Conservation (phyloP, 805 yeast species). For the Kurtzmaniella cleridarum region DNA sequence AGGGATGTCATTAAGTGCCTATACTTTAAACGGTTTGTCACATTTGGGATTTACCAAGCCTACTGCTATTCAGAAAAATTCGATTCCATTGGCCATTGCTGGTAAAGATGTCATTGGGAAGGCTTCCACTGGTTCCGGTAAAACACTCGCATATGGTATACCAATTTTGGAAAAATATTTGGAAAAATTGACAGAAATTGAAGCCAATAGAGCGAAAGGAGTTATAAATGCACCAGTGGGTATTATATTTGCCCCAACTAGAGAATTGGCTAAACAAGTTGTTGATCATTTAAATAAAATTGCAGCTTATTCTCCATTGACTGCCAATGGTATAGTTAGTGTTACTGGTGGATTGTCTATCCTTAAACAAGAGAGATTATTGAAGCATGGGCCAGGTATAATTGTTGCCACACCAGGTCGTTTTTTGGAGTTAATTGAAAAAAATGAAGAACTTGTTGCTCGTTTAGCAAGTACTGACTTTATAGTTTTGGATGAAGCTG, state of each 20-base stretch:
- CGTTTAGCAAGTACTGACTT: constrained; percentile 43
- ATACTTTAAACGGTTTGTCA: constrained; percentile 57
- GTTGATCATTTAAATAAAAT: constrained; percentile 65
- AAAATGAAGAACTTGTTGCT: constrained; percentile 40
- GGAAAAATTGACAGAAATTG: constrained; percentile 13
- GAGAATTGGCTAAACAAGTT: constrained; percentile 95
- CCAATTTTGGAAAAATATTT: constrained; percentile 75
- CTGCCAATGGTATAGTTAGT: constrained; percentile 57
- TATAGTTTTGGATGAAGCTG: constrained; percentile 90
- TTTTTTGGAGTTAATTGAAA: constrained; percentile 73
- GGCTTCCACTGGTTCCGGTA: constrained; percentile 97
- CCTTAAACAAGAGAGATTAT: constrained; percentile 83
- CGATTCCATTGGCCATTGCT: constrained; percentile 65
- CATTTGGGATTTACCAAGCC: constrained; percentile 60
- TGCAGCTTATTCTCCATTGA: constrained; percentile 47
- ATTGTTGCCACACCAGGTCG: constrained; percentile 96
- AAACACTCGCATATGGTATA: constrained; percentile 91
- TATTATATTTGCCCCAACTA: constrained; percentile 85
- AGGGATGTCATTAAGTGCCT: constrained; percentile 43
- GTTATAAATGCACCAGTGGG: constrained; percentile 53
- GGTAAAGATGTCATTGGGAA: constrained; percentile 89
- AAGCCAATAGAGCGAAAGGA: constrained; percentile 13
- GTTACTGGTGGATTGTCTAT: constrained; percentile 94
- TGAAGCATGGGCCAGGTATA: constrained; percentile 69
- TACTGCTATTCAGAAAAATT: constrained; percentile 73